Base-by-base conservation (phyloP, 148 eudicot species). In the Polygonum maritimum region DNA sequence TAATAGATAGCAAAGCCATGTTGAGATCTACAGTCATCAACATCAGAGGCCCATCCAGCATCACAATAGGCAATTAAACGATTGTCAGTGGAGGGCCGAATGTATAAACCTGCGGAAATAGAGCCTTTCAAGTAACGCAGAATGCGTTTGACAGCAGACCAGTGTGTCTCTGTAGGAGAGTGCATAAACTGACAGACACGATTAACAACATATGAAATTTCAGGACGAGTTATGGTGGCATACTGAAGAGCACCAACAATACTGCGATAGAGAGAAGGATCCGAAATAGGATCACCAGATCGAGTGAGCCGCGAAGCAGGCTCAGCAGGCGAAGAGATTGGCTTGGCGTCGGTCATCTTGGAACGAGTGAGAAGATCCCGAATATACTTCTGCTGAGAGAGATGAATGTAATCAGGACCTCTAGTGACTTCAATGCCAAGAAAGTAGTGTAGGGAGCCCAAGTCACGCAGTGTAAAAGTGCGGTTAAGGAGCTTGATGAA, bases 141-240 rank as follows among this genome's bases (percentile, higher is more conserved):
- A 33, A 71, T 71, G 12, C 47, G 3, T 38, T 71, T 71, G 8
- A 71, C 74, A 12, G 74, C 74, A 35, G 21, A 18, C 74, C 74
- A 71, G 7, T 71, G 74, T 2, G 4, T 3, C 0, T 35, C 47
- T 3, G 21, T 71, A 5, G 48, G 74, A 0, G 0, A 1, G 39
- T 71, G 74, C 74, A 71, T 71, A 39, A 10, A 60, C 38, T 71
- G 74, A 13, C 74, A 71, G 7, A 71, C 74, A 1, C 74, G 0
- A 38, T 71, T 71, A 2, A 71, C 74, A 2, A 7, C 74, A 35
- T 35, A 71, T 5, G 74, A 36, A 16, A 71, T 71, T 10, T 71
- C 74, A 1, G 44, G 49, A 1, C 48, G 19, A 13, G 74, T 71
- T 2, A 71, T 71, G 2, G 74, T 71, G 16, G 47, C 45, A 71